Percentiles rank a stretch among this genome's conserved stretches.
Evolutionary conservation across 2,329 filamentous ascomycete species (phyloP).

Genomic region (Fusarium buharicum): DNA sequence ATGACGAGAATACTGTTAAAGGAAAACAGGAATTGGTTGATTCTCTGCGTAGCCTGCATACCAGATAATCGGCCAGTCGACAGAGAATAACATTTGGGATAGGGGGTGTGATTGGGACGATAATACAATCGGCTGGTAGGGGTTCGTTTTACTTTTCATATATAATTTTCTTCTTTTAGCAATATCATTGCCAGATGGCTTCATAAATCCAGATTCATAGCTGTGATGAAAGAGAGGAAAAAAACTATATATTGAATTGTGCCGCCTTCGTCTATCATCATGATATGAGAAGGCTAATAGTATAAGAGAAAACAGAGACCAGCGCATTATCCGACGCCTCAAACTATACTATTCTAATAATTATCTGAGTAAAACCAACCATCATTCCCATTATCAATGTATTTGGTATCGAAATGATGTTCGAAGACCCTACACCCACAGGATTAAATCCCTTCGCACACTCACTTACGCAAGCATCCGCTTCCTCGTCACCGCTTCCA

Average conservation of each 20-base stretch:
- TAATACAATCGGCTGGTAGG: too few species aligned
- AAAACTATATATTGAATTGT: too few species aligned
- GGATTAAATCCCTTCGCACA: slow-evolving; percentile 36
- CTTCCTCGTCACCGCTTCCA: slow-evolving; percentile 16
- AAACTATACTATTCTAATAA: not conserved
- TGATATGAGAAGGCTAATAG: too few species aligned
- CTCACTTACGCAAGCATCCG: slow-evolving; percentile 28
- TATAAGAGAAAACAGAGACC: too few species aligned
- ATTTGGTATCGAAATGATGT: not conserved
- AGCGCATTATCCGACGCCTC: not conserved
- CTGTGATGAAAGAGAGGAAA: too few species aligned
- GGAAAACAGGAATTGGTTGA: slow-evolving; percentile 45
- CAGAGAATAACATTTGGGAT: not conserved
- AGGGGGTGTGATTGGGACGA: too few species aligned
- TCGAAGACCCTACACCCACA: not conserved
- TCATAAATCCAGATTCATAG: too few species aligned
- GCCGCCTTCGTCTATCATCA: too few species aligned
- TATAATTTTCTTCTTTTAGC: too few species aligned
- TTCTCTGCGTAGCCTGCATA: slow-evolving; percentile 32
- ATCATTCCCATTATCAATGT: not conserved
- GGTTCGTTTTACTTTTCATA: too few species aligned
- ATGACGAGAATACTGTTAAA: slow-evolving; percentile 39
- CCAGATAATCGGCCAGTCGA: not conserved
- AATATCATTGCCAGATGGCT: too few species aligned
- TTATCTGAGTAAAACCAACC: slow-evolving; percentile 5